Evolutionary conservation across 768 basidiomycete species (phyloP).

Genomic region (Pleurotus giganteus): DNA sequence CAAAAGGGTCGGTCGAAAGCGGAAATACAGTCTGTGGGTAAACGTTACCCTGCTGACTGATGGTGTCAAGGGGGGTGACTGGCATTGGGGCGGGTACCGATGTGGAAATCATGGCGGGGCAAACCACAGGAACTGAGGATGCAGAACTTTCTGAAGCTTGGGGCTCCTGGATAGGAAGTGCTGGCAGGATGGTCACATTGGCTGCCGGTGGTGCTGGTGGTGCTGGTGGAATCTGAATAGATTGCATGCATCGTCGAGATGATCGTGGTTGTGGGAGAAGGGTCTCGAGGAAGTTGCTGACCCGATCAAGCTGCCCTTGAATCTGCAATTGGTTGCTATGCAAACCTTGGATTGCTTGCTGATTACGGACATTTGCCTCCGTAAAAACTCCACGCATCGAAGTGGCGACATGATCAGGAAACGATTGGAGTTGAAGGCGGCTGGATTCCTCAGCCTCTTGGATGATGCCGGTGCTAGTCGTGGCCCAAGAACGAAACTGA

Average conservation of each 20-base stretch:
- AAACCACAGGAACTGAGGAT: no score
- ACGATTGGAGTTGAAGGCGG: constrained; percentile 16
- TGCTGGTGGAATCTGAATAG: neutral
- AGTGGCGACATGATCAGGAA: constrained; percentile 21
- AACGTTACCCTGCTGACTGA: neutral
- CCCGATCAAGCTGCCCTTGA: neutral
- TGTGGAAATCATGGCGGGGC: no score
- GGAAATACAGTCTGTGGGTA: constrained; percentile 6
- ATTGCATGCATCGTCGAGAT: neutral
- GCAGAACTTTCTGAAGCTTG: no score
- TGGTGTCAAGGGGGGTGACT: no score
- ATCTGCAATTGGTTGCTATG: neutral
- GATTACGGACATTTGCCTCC: neutral
- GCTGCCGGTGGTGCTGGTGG: no score
- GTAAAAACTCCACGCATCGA: constrained; percentile 15
- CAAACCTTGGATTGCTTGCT: neutral
- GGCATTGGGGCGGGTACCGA: neutral
- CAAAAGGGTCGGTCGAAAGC: constrained; percentile 3
- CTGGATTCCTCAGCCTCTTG: constrained; percentile 14
- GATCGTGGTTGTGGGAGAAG: neutral
- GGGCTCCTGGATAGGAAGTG: no score
- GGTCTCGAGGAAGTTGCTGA: neutral
- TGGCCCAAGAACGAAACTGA: constrained; percentile 20
- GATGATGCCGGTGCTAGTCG: constrained; percentile 11
- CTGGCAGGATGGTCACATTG: no score